These are phyloP conservation scores for Aspergillus hancockii DNA, from an alignment of 495 filamentous ascomycete species.

Conservation along the genomic window DNA sequence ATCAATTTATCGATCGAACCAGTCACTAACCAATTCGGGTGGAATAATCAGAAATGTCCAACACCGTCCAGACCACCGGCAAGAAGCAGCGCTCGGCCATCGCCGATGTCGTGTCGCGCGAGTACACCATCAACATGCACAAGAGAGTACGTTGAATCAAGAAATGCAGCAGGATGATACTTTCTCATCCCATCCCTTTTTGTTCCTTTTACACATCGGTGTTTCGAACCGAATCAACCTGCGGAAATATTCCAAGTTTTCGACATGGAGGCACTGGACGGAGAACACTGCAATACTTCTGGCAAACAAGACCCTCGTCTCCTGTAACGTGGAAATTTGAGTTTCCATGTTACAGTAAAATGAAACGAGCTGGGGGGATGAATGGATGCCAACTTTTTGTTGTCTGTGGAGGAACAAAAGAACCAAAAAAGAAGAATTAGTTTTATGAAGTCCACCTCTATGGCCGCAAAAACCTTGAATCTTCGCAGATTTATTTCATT, in stretches of 20 bases:
- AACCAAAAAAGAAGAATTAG: slow-evolving; percentile 51
- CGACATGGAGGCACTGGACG: slow-evolving; percentile 26
- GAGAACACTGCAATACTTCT: slow-evolving; percentile 22
- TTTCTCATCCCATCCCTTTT: not conserved
- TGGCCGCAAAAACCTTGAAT: slow-evolving; percentile 36
- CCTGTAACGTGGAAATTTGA: no score
- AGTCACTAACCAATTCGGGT: not conserved
- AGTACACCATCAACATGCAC: slow-evolving; percentile 99
- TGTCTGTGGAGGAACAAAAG: slow-evolving; percentile 21
- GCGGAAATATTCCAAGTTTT: slow-evolving; percentile 29
- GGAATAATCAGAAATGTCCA: slow-evolving; percentile 67
- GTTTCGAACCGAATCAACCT: not conserved
- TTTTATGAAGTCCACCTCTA: slow-evolving; percentile 72
- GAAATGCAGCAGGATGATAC: slow-evolving; percentile 1
- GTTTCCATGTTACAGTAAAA: slow-evolving; percentile 3
- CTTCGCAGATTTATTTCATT: slow-evolving; percentile 31
- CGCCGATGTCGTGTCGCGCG: slow-evolving; percentile 95
- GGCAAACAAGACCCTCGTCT: not conserved
- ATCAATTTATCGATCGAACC: not conserved
- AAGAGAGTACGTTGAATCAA: slow-evolving; percentile 82
- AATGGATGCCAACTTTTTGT: not conserved
- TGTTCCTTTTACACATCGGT: slow-evolving; percentile 9
- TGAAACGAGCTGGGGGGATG: not conserved
- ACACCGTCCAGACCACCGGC: slow-evolving; percentile 52
- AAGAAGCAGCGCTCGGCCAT: slow-evolving; percentile 91